These are phyloP conservation scores for Apiotrichum laibachii DNA, from an alignment of 1,284 basidiomycete genomes.

Conservation along the genomic window DNA sequence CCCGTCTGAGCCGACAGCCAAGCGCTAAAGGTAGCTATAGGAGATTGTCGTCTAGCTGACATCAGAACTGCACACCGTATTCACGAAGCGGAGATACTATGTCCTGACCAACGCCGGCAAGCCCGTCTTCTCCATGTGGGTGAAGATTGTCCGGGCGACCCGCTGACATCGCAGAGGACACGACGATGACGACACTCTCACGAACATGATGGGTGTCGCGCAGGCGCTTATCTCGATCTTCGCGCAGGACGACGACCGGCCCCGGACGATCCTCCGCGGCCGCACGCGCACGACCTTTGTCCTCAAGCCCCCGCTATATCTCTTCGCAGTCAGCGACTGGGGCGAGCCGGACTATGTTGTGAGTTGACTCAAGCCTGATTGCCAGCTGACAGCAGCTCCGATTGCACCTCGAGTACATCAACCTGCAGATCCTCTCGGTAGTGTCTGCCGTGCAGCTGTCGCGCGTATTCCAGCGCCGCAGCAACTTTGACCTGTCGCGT, in stretches of 20 bases:
- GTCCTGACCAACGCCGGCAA: slow-evolving; percentile 93
- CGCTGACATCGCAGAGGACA: slow-evolving; percentile 25
- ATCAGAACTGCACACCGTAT: slow-evolving; percentile 1
- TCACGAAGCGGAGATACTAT: slow-evolving; percentile 66
- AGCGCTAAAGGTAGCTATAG: neutral
- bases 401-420: slow-evolving; percentile 88
- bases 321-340: slow-evolving; percentile 85
- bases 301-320: slow-evolving; percentile 81
- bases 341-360: slow-evolving; percentile 91
- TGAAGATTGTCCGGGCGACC: slow-evolving; percentile 20
- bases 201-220: slow-evolving; percentile 84
- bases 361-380: slow-evolving; percentile 49
- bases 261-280: slow-evolving; percentile 57
- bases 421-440: slow-evolving; percentile 86
- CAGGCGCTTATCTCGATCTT: slow-evolving; percentile 93
- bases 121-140: slow-evolving; percentile 78
- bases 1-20: neutral
- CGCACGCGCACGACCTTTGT: slow-evolving; percentile 81
- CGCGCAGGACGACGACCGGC: slow-evolving; percentile 70
- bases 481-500: slow-evolving; percentile 86
- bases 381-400: slow-evolving; percentile 66
- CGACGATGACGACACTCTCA: slow-evolving; percentile 59
- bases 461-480: slow-evolving; percentile 78
- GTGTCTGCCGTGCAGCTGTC: slow-evolving; percentile 80
- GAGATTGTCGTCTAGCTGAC: neutral